phyloP scores from a whole-genome alignment of 352 stramenopile species.

The Elongisporangium anandrum region DNA sequence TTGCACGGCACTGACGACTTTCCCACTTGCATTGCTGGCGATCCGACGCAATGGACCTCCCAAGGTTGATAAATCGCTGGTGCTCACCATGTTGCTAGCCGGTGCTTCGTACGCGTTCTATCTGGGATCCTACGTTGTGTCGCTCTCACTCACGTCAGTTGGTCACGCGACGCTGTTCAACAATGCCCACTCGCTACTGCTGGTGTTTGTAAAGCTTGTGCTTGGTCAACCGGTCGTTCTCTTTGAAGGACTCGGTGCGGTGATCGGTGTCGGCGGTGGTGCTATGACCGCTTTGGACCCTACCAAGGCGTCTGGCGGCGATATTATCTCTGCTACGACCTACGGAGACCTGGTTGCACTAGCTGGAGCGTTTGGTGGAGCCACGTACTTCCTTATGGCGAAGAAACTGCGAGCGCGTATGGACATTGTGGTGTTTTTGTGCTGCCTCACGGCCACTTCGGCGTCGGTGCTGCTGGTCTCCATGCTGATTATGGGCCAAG shows the following conservation, averaged over 20 bases:
- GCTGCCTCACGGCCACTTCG: conserved; percentile 47
- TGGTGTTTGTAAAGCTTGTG: conserved; percentile 71
- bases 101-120: conserved; percentile 70
- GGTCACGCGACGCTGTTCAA: conserved; percentile 82
- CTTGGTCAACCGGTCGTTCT: conserved; percentile 49
- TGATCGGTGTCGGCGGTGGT: conserved; percentile 66
- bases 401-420: conserved; percentile 74
- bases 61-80: conserved; percentile 22
- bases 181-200: conserved; percentile 75
- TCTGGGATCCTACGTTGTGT: conserved; percentile 63
- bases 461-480: conserved; percentile 51
- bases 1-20: conserved; percentile 54
- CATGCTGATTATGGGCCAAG: conserved; percentile 50
- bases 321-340: conserved; percentile 40
- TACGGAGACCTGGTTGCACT: conserved; percentile 71
- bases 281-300: conserved; percentile 66
- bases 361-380: conserved; percentile 56
- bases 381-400: conserved; percentile 71
- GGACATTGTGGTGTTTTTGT: conserved; percentile 70
- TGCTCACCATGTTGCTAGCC: conserved; percentile 37
- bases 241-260: conserved; percentile 60
- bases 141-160: conserved; percentile 67
- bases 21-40: conserved; percentile 38
- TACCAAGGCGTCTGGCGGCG: conserved; percentile 13
- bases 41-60: conserved; percentile 29